Base-by-base conservation (phyloP, 179 eudicot species). In the Vitellaria paradoxa region DNA sequence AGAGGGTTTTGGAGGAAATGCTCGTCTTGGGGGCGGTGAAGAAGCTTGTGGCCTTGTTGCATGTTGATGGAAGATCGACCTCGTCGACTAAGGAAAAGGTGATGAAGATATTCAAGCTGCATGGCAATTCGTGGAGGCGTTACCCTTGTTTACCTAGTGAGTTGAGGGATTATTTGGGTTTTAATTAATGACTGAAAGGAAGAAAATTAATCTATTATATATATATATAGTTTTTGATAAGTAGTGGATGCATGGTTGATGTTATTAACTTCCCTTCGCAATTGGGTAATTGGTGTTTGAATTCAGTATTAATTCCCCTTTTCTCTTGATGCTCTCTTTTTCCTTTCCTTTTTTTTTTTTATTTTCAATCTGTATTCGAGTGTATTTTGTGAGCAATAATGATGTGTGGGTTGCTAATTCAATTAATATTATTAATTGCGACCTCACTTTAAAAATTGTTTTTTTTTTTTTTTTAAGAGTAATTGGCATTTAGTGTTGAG, bases 1-100 rank as follows among this genome's bases (percentile, higher is more conserved):
- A 82, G 17, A 83, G 75, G 82, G 93, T 94, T 47, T 61, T 94
- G 70, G 94, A 79, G 82, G 98, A 94, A 78, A 89, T 93, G 93
- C 11, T 87, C 81, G 74, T 87, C 63, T 90, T 81, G 17, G 98
- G 98, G 47, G 89, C 90, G 72, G 97, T 94, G 84, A 88, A 87
- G 45, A 93, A 91, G 82, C 78, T 94, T 78, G 91, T 90, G 68
- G 88, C 87, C 71, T 81, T 95, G 30, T 65, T 95, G 77, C 91
- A 91, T 76, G 79, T 93, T 9, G 88, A 85, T 42, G 92, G 94
- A 30, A 61, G 78, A 9, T 75, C 86, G 5, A 0, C 37, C 1
- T 30, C 37, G 37, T 86, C 90, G 72, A 89, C 89, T 0, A 95
- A 93, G 83, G 92, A 89, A 15, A 90, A 88, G 81, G 97, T 86